These are phyloP conservation scores for Geotrichum bryndzae DNA, from an alignment of 1,139 yeast species.

Conservation along the genomic window DNA sequence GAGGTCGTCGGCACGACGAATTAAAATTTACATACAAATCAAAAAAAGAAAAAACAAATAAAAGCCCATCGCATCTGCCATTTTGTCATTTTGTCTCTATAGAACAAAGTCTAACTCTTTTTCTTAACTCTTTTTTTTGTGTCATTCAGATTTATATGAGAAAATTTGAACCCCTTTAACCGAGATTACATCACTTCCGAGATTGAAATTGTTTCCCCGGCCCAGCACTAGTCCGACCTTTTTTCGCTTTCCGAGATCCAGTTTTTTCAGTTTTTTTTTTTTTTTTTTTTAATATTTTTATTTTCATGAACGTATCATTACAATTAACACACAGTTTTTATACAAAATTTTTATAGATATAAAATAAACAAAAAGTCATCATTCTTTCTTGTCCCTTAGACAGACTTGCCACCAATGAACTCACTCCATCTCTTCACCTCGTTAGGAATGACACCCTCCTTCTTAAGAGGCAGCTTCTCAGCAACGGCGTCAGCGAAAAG, in stretches of 20 bases:
- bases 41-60: neutral
- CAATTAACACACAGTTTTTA: neutral
- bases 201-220: neutral
- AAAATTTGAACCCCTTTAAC: neutral
- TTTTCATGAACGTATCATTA: neutral
- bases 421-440: conserved; percentile 97
- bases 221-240: neutral
- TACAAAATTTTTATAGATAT: neutral
- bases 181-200: neutral
- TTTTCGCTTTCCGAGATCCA: neutral
- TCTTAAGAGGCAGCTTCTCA: conserved; percentile 52
- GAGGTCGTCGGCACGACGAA: neutral
- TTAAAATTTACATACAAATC: neutral
- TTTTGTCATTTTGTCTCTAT: neutral
- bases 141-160: neutral
- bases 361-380: neutral
- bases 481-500: conserved; percentile 81
- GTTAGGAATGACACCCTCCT: conserved; percentile 55
- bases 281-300: neutral
- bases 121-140: neutral
- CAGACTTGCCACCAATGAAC: conserved; percentile 87
- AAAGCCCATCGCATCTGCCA: neutral
- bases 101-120: neutral
- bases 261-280: neutral
- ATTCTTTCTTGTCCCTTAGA: conserved; percentile 35